Base-by-base conservation (phyloP, 75 land plant species). In the Sequoia sempervirens region DNA sequence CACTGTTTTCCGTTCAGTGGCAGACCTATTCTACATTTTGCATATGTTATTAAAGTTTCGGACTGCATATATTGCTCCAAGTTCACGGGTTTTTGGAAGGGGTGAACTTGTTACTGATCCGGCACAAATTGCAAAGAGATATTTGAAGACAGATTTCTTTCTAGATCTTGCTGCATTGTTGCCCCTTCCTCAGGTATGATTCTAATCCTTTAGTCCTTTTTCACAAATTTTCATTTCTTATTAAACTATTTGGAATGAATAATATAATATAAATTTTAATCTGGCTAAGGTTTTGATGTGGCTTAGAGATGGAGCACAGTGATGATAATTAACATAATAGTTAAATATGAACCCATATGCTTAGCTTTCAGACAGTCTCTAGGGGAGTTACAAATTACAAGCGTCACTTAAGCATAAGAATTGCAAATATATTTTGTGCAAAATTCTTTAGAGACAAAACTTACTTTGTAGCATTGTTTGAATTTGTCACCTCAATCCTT, bases 71-170 rank as follows among this genome's bases (percentile, higher is more conserved):
- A 89, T 95, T 36, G 89, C 96, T 12, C 96, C 94, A 37, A 91
- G 91, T 13, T 92, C 96, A 23, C 83, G 96, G 79, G 89, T 92
- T 32, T 91, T 94, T 80, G 97, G 97, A 1, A 79, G 97, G 20
- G 97, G 97, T 1, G 96, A 95, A 85, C 92, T 95, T n/a, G 96
- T 95, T 80, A 88, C 80, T 86, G 94, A 95, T 82, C 82, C 92
- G 5, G 17, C 40, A 13, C 80, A 90, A 84, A 95, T 94, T 40
- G 90, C 92, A 14, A 82, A 36, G 76, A 80, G 94, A 15, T 95
- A 95, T 64, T 50, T 95, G 80, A 89, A 78, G 86, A 43, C 89
- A 23, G 92, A 86, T 85, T 94, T 95, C 70, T 1, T 88, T 32
- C 68, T 92, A 23, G 97, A 95, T 85, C 84, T 95, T 30, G 80